Conservation (phyloP, 306 rosid genomes). For the Sicyos baderoa region DNA sequence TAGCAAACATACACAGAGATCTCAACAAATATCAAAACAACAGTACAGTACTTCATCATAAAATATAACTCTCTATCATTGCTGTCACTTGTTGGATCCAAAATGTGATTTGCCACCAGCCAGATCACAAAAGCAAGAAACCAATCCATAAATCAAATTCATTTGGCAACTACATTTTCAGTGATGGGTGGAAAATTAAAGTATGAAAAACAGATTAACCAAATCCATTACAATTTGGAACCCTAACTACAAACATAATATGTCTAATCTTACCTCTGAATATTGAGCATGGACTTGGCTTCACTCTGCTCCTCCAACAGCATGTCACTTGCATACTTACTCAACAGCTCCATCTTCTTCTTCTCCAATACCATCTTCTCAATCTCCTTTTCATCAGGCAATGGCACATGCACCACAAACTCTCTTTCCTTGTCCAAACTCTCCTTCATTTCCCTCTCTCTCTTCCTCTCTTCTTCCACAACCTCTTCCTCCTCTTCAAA, state of each 20-base stretch:
- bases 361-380: slow-evolving; percentile 92
- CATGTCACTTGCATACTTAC: slow-evolving; percentile 54
- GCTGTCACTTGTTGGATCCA: neutral
- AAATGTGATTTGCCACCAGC: neutral
- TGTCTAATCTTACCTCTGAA: slow-evolving; percentile 15
- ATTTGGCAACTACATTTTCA: neutral
- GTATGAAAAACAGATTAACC: neutral
- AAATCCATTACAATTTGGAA: neutral
- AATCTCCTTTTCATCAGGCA: slow-evolving; percentile 80
- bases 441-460: slow-evolving; percentile 37
- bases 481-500: slow-evolving; percentile 79
- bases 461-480: slow-evolving; percentile 62
- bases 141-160: neutral
- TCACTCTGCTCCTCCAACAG: slow-evolving; percentile 72
- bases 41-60: neutral
- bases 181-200: neutral
- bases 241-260: neutral
- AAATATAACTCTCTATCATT: neutral
- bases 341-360: slow-evolving; percentile 74
- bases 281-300: slow-evolving; percentile 70
- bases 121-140: neutral
- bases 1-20: too few relatives aligned
- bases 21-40: neutral
- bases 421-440: slow-evolving; percentile 45
- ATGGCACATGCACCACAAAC: slow-evolving; percentile 81